These are phyloP conservation scores for Vigna trinervia DNA, from an alignment of 306 rosid species.

Conservation along the genomic window DNA sequence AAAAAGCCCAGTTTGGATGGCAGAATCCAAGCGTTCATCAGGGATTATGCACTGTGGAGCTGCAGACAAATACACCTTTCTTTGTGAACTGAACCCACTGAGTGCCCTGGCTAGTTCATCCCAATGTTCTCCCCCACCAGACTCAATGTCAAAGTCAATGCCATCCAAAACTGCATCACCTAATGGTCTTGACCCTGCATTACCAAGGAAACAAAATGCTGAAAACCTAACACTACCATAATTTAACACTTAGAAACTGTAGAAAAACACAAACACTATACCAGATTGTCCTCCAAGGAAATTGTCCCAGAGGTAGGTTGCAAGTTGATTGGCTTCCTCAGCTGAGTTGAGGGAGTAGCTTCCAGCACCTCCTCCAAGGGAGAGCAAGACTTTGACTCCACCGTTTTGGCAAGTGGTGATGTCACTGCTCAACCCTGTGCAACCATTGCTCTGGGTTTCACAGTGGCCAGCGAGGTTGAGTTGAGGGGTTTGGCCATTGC, in stretches of 20 bases:
- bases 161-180: constrained; percentile 45
- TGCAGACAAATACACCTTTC: constrained; percentile 49
- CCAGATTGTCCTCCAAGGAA: constrained; percentile 50
- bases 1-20: constrained; percentile 55
- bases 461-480: constrained; percentile 54
- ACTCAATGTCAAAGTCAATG: constrained; percentile 65
- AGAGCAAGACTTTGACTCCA: constrained; percentile 60
- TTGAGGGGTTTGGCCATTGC: constrained; percentile 48
- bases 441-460: constrained; percentile 37
- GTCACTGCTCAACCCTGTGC: constrained; percentile 46
- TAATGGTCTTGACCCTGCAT: not conserved
- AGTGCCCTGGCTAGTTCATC: constrained; percentile 54
- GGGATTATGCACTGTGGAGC: constrained; percentile 65
- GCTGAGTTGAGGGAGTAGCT: constrained; percentile 55
- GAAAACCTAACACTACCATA: not conserved
- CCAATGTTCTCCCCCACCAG: constrained; percentile 38
- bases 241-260: not conserved
- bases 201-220: not conserved
- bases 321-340: constrained; percentile 49
- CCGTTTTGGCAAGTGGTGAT: constrained; percentile 28
- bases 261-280: not conserved
- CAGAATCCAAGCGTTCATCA: constrained; percentile 42
- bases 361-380: constrained; percentile 53
- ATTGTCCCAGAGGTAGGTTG: constrained; percentile 56
- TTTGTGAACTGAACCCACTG: not conserved